Evolutionary conservation across 78 protist genomes (phyloP), one percentile per base, ranked within the genome.

Genomic region (Dictyostelium capitatum): DNA sequence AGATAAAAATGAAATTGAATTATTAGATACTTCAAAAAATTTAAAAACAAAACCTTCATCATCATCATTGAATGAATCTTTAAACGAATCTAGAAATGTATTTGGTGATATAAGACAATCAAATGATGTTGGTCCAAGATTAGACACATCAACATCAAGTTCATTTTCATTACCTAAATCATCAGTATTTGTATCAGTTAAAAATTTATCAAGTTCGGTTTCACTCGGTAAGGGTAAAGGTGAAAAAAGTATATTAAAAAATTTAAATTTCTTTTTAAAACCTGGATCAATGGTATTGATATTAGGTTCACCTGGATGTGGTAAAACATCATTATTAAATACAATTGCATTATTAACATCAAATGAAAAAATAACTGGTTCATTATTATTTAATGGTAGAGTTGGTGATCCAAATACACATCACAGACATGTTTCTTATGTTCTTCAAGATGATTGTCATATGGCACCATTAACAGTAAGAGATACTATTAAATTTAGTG

Each of bases 291-390:
- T 90, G 95, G 89, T 82, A 11, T 73, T 82, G 32, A 10, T 90
- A n/a, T 51, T 90, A 6, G 95, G 95, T 51, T 48, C 89, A 4
- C 95, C 95, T 4, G 90, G 95, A 43, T 81, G 95, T 80, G 95
- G 95, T n/a, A 90, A 90, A 62, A 90, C 89, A 5, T 48, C 95
- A 17, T 12, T 90, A 15, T n/a, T 83, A 56, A 83, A 83, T 30
- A 64, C 91, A 41, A 54, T 83, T 37, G 65, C 91, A 6, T 50
- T 77, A 28, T 32, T 50, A 30, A 30, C 20, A 11, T 28, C 47
- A 32, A 50, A 73, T 28, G 91, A 83, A 17, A 56, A 25, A 43
- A 11, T 83, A 11, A 12, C 56, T n/a, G 91, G 91, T 12, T 14
- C 19, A 37, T 23, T 83, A 25, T 37, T 53, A 15, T 83, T 83